Evolutionary conservation across 345 rosid species (phyloP), one percentile per base, ranked within the genome.

Genomic region (Sonneratia alba): DNA sequence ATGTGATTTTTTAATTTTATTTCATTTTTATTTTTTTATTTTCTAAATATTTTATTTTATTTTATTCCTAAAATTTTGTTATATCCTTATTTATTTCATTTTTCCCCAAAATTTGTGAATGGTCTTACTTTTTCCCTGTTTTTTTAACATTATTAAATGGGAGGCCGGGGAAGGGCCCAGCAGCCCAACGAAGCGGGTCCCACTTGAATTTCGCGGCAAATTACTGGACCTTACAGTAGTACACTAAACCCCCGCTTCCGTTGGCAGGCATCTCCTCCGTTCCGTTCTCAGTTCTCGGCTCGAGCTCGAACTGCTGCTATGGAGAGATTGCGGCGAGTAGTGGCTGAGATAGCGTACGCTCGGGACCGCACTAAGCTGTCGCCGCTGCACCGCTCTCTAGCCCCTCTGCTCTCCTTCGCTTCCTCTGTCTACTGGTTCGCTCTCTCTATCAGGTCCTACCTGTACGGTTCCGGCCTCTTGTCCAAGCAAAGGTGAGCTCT

Each of bases 301-400:
- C 59, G 61, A 65, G 69, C 45, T 48, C 36, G 47, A 19, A 1
- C 18, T 21, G 24, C 45, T 21, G 24, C 45, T 21, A 86, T 88
- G 90, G 93, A 88, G 84, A 88, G 77, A 77, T 77, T 84, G 77
- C 66, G 83, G 65, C 81, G 76, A 65, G 75, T 73, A 13, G 89
- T 84, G 82, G 84, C 75, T 37, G 90, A 87, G 74, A 85, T 90
- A 73, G 90, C 93, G 77, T 88, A 84, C 81, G 37, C 87, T 38
- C 84, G 77, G 75, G 80, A 84, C 76, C 82, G 72, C 71, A 36
- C 49, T n/a, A 76, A 75, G 64, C 81, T 83, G 71, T 75, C 82
- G 73, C 56, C 78, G 2, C 73, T 85, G 36, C 90, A 87, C 66
- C 86, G 83, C 7, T 84, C 88, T 53, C 78, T 90, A 21, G 72